Conservation (phyloP, 371 early-diverging fungal species). For the Saksenaea oblongispora region DNA sequence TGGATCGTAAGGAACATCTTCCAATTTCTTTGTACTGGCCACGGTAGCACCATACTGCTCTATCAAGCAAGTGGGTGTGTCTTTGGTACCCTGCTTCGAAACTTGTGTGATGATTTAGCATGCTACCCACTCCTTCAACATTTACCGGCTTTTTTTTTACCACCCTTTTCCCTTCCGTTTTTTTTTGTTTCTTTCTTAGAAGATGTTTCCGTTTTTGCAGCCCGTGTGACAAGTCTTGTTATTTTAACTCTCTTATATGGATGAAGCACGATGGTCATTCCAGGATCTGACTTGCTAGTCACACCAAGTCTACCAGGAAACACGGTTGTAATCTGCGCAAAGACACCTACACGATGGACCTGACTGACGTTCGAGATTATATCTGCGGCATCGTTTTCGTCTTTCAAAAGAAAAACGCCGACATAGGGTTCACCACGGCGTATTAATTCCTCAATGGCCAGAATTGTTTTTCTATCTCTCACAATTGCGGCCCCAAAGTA, state of each 20-base stretch:
- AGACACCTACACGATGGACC: slow-evolving; percentile 86
- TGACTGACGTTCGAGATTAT: slow-evolving; percentile 70
- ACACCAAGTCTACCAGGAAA: slow-evolving; percentile 54
- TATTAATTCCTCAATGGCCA: slow-evolving; percentile 84
- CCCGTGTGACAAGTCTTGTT: slow-evolving; percentile 59
- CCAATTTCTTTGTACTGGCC: slow-evolving; percentile 80
- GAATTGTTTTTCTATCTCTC: slow-evolving; percentile 85
- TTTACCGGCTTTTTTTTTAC: slow-evolving; percentile 18
- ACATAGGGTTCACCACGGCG: slow-evolving; percentile 90
- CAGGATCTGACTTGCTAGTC: slow-evolving; percentile 50
- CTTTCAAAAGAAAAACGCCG: slow-evolving; percentile 87
- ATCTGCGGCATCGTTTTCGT: slow-evolving; percentile 82
- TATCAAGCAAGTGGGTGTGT: slow-evolving; percentile 49
- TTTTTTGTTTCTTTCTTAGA: background rate
- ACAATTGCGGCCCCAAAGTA: slow-evolving; percentile 95
- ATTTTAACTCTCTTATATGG: slow-evolving; percentile 89
- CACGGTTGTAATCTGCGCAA: slow-evolving; percentile 91
- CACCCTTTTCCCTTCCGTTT: slow-evolving; percentile 15
- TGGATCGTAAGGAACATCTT: slow-evolving; percentile 77
- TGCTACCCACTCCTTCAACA: slow-evolving; percentile 2
- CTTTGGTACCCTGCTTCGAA: slow-evolving; percentile 17
- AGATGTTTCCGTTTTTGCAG: background rate
- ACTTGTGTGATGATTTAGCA: slow-evolving; percentile 8
- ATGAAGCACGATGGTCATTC: slow-evolving; percentile 87
- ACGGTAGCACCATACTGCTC: slow-evolving; percentile 75